These are phyloP conservation scores for Paramecium primaurelia DNA, from an alignment of 73 alveolate species.

Conservation along the genomic window DNA sequence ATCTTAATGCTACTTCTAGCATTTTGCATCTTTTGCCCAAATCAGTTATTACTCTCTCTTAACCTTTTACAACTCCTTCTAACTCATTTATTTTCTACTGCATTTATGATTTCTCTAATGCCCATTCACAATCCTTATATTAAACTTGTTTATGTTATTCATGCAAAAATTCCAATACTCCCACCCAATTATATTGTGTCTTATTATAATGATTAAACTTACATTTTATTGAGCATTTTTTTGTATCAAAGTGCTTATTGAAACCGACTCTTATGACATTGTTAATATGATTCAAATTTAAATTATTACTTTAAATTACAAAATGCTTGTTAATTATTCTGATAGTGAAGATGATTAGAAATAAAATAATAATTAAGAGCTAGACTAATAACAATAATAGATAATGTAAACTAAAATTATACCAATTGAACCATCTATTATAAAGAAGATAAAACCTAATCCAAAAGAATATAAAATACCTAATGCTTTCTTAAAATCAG, in stretches of 20 bases:
- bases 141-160: slow-evolving; percentile 27
- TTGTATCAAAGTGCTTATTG: slow-evolving; percentile 11
- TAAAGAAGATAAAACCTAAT: not conserved
- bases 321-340: not conserved
- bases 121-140: slow-evolving; percentile 49
- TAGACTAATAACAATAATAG: not conserved
- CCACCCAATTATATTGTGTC: slow-evolving; percentile 33
- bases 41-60: slow-evolving; percentile 24
- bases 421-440: not conserved
- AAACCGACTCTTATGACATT: slow-evolving; percentile 13
- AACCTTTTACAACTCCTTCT: slow-evolving; percentile 23
- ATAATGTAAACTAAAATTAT: not conserved
- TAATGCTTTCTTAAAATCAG: not conserved
- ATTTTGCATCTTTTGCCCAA: slow-evolving; percentile 36
- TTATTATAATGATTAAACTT: not conserved
- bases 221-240: slow-evolving; percentile 11
- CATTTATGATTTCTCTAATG: slow-evolving; percentile 33
- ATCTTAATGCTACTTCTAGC: slow-evolving; percentile 40
- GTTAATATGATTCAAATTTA: not conserved
- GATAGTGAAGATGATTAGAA: not conserved
- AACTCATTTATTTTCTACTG: slow-evolving; percentile 15
- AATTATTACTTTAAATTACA: not conserved
- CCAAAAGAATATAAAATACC: not conserved
- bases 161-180: slow-evolving; percentile 40
- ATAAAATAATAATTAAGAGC: not conserved